phyloP scores from a whole-genome alignment of 306 rosid species.

The Citrullus mucosospermus region DNA sequence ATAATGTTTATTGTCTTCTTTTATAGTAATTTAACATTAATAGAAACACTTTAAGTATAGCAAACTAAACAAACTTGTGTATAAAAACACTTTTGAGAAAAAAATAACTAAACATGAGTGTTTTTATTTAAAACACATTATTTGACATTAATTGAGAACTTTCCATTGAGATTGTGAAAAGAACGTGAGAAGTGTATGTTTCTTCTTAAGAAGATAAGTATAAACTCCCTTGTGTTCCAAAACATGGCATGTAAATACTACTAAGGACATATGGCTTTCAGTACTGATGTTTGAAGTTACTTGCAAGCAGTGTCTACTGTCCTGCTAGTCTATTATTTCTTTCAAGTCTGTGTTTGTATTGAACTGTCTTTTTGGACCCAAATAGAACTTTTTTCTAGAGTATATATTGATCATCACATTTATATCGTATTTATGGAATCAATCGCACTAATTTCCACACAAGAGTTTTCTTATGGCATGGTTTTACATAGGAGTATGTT shows the following conservation, averaged over 20 bases:
- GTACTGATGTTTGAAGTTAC: neutral
- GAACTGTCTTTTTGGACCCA: neutral
- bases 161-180: neutral
- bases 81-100: too few relatives aligned
- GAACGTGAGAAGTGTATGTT: neutral
- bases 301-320: neutral
- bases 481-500: neutral
- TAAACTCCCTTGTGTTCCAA: neutral
- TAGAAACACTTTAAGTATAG: too few relatives aligned
- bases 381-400: neutral
- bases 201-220: neutral
- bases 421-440: neutral
- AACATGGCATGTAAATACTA: neutral
- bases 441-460: neutral
- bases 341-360: conserved; percentile 2
- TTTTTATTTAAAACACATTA: too few relatives aligned
- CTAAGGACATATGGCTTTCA: neutral
- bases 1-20: too few relatives aligned
- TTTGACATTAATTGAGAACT: neutral
- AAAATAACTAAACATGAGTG: too few relatives aligned
- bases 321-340: neutral
- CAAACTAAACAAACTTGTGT: too few relatives aligned
- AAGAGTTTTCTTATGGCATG: neutral
- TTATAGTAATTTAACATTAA: too few relatives aligned
- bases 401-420: neutral